These are phyloP conservation scores for California macrophylla DNA, from an alignment of 441 rosid species.

Conservation along the genomic window DNA sequence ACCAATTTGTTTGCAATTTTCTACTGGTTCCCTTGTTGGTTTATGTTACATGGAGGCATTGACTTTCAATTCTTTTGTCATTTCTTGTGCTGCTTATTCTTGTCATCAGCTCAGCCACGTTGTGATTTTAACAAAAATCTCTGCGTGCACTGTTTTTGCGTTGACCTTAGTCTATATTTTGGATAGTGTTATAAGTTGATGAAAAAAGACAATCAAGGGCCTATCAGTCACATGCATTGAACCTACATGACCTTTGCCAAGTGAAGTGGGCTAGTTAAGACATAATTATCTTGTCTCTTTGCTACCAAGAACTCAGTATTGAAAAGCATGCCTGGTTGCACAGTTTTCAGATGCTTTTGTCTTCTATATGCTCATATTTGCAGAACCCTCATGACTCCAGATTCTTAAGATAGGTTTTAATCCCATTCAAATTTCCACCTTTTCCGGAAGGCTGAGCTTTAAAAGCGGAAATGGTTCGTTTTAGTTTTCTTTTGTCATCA, in stretches of 20 bases:
- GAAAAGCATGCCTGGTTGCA: neutral
- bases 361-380: neutral
- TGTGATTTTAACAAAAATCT: neutral
- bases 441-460: neutral
- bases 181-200: neutral
- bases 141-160: neutral
- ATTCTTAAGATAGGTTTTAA: neutral
- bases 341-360: constrained; percentile 3
- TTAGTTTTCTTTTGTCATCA: neutral
- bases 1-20: neutral
- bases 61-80: neutral
- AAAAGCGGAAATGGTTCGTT: constrained; percentile 4
- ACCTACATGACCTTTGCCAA: neutral
- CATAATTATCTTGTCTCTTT: constrained; percentile 2
- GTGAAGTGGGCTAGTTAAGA: constrained; percentile 3
- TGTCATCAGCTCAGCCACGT: neutral
- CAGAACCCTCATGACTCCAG: constrained; percentile 1
- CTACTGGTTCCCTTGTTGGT: neutral
- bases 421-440: constrained; percentile 1
- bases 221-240: neutral
- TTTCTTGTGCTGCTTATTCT: neutral
- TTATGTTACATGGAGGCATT: neutral
- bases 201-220: neutral
- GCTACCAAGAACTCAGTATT: constrained; percentile 5
- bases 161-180: neutral